Base-by-base conservation (phyloP, 2,329 filamentous ascomycete genomes). In the Reticulascus tulasneorum region DNA sequence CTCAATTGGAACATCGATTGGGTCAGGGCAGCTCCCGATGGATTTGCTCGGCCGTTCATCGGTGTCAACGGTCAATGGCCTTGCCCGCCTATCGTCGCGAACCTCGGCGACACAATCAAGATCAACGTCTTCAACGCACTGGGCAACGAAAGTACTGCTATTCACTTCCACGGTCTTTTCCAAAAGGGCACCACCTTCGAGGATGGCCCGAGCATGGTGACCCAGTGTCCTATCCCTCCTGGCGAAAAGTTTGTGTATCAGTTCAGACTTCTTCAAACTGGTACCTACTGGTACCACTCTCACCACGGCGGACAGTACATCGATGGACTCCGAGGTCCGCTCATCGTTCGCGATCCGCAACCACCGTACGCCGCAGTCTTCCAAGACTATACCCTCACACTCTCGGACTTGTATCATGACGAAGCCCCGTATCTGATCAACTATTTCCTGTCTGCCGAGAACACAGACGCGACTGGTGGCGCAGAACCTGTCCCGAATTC, bases 121-220 rank as follows among this genome's bases (percentile, higher is more conserved):
- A 56, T 71, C 11, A 49, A 49, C 4, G 63, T 71, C 6, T 51
- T 56, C 33, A 70, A 70, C 48, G 45, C 45, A 8, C 55, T 67
- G 48, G 20, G 44, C 11, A 49, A 56, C 23, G 45, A 44, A 30
- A 60, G 53, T 35, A 77, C 81, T 3, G 71, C 71, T 29, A 64
- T 86, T 11, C 82, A 86, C 50, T 86, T 80, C 62, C 82, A 86
- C 50, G 82, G 82, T 13, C 65, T 86, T 44, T 77, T 75, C 47
- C 79, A 84, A 57, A 74, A 73, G 44, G 74, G 75, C 23, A 76
- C 75, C 1, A 78, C 69, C 15, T 70, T 75, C 44, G 82, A 84
- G 77, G 82, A 86, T 48, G 82, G 82, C 4, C 71, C 80, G 3
- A 60, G 69, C 1, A 75, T 73, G 23, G 70, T 84, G 8, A 77